Conservation (phyloP, 1,139 yeast species). For the Geotrichum carabidarum region DNA sequence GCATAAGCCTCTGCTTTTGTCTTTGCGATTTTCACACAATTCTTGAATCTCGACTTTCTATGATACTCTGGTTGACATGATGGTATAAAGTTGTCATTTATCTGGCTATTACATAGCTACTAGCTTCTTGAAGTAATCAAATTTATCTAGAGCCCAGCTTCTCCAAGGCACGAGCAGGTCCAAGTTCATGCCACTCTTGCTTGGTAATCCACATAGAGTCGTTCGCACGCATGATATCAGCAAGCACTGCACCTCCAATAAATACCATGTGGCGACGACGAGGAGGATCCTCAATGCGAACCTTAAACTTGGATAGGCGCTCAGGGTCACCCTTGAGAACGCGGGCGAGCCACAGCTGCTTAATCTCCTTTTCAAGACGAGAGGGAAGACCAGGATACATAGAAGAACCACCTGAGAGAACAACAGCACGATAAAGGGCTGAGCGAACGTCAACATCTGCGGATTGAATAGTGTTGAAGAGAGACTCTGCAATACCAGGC, state of each 20-base stretch:
- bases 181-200: constrained; percentile 97
- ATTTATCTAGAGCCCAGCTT: constrained; percentile 87
- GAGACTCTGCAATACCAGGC: constrained; percentile 90
- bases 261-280: constrained; percentile 98
- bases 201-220: constrained; percentile 97
- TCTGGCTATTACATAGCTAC: too few species aligned
- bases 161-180: constrained; percentile 63
- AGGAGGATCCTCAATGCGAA: constrained; percentile 97
- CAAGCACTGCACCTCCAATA: constrained; percentile 97
- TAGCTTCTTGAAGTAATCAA: too few species aligned
- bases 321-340: constrained; percentile 84
- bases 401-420: constrained; percentile 92
- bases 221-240: constrained; percentile 96
- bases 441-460: constrained; percentile 94
- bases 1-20: background rate
- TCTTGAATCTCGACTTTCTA: too few species aligned
- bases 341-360: constrained; percentile 89
- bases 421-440: constrained; percentile 84
- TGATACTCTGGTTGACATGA: too few species aligned
- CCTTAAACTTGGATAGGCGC: constrained; percentile 85
- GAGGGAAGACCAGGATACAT: constrained; percentile 99
- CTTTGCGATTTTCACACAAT: too few species aligned
- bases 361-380: constrained; percentile 88
- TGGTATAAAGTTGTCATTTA: too few species aligned
- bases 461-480: constrained; percentile 86